These are phyloP conservation scores for Alliaria petiolata DNA, from an alignment of 345 rosid genomes.

Conservation along the genomic window DNA sequence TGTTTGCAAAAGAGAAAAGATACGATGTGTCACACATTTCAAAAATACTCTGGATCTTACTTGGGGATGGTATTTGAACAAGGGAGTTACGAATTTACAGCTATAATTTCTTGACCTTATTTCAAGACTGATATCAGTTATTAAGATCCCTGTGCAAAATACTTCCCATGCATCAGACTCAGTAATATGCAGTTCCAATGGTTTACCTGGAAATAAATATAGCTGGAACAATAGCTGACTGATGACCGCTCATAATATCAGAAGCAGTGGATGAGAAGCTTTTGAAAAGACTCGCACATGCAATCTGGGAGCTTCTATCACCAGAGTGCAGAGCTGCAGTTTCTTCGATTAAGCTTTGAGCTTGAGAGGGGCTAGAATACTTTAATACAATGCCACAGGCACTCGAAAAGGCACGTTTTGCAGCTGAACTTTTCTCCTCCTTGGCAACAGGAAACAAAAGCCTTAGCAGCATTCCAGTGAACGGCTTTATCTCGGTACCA, in stretches of 20 bases:
- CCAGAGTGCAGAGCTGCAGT: slow-evolving; percentile 73
- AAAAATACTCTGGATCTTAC: slow-evolving; percentile 7
- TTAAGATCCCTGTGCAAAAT: neutral
- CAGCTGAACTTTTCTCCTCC: slow-evolving; percentile 77
- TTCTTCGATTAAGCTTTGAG: slow-evolving; percentile 80
- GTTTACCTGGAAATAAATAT: slow-evolving; percentile 80
- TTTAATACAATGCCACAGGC: slow-evolving; percentile 82
- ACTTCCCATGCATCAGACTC: slow-evolving; percentile 5
- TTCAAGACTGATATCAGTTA: neutral
- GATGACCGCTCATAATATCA: slow-evolving; percentile 72
- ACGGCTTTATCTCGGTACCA: slow-evolving; percentile 70
- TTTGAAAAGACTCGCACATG: slow-evolving; percentile 82
- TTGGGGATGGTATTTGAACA: neutral
- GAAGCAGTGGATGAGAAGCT: slow-evolving; percentile 73
- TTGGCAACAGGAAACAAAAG: slow-evolving; percentile 73
- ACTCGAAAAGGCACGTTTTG: slow-evolving; percentile 89
- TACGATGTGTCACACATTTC: neutral
- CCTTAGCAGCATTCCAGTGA: slow-evolving; percentile 59
- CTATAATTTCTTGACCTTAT: neutral
- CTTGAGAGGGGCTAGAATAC: slow-evolving; percentile 63
- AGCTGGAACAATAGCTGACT: slow-evolving; percentile 66
- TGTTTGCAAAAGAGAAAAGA: neutral
- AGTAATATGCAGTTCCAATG: neutral
- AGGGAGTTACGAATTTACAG: neutral
- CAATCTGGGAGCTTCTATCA: slow-evolving; percentile 71